A percentile compares a stretch with the other conserved stretches of the same genome.
Evolutionary conservation across 2,329 filamentous ascomycete species (phyloP).

Genomic region (Apiospora aurea): DNA sequence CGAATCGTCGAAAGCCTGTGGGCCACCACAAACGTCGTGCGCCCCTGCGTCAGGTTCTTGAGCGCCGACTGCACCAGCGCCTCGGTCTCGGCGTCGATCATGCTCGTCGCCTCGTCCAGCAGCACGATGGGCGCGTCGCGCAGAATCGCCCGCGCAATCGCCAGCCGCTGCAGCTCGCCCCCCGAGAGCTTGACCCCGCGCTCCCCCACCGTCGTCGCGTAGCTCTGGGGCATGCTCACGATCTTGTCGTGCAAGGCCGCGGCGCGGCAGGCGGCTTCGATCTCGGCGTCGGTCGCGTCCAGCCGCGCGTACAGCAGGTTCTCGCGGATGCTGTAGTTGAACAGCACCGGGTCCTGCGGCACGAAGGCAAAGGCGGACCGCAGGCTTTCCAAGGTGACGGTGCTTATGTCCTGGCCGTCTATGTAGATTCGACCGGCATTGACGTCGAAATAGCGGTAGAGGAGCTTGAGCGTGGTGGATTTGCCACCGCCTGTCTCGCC

Average conservation of each 20-base stretch:
- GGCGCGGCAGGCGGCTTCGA: slow-evolving; percentile 60
- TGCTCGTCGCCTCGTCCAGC: slow-evolving; percentile 75
- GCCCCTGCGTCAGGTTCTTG: slow-evolving; percentile 34
- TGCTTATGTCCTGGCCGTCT: slow-evolving; percentile 63
- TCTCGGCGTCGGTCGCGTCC: slow-evolving; percentile 60
- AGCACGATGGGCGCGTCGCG: slow-evolving; percentile 75
- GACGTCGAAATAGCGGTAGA: slow-evolving; percentile 66
- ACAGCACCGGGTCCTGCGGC: slow-evolving; percentile 62
- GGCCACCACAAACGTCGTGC: slow-evolving; percentile 12
- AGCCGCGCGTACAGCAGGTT: slow-evolving; percentile 66
- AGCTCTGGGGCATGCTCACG: slow-evolving; percentile 56
- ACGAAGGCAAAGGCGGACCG: slow-evolving; percentile 63
- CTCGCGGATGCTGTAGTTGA: slow-evolving; percentile 66
- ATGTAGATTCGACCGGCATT: slow-evolving; percentile 59
- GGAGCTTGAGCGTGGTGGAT: slow-evolving; percentile 64
- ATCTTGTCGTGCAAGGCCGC: slow-evolving; percentile 67
- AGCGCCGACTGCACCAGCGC: slow-evolving; percentile 58
- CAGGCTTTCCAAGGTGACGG: slow-evolving; percentile 50
- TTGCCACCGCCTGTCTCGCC: slow-evolving; percentile 59
- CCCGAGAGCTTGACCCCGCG: slow-evolving; percentile 54
- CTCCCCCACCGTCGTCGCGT: slow-evolving; percentile 38
- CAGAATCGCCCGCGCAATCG: slow-evolving; percentile 70
- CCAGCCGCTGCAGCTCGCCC: slow-evolving; percentile 65
- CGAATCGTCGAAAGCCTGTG: slow-evolving; percentile 58
- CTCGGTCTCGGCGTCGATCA: slow-evolving; percentile 69